Evolutionary conservation across 1,139 yeast genomes (phyloP).

Genomic region (Yamadazyma oceani): DNA sequence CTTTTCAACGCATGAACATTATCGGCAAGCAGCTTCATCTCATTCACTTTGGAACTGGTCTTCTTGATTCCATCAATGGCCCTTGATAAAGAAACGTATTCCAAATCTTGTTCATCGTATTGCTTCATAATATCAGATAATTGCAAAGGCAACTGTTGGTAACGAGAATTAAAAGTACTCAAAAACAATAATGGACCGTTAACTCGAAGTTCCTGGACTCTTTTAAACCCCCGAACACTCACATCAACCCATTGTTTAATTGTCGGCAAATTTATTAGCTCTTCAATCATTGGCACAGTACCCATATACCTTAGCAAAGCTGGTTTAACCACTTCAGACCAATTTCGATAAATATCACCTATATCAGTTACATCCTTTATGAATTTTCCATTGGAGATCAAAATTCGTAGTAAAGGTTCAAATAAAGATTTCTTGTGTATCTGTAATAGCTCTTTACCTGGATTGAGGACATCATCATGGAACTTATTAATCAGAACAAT

Average conservation of each 20-base stretch:
- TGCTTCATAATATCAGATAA: slow-evolving; percentile 58
- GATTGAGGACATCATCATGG: slow-evolving; percentile 57
- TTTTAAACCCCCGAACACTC: slow-evolving; percentile 37
- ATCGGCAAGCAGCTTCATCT: slow-evolving; percentile 55
- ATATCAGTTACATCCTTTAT: slow-evolving; percentile 52
- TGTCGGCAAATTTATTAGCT: slow-evolving; percentile 38
- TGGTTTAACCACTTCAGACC: slow-evolving; percentile 57
- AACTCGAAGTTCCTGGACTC: slow-evolving; percentile 47
- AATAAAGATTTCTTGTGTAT: slow-evolving; percentile 58
- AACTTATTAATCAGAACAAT: slow-evolving; percentile 45
- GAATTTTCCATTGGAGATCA: slow-evolving; percentile 61
- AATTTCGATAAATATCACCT: slow-evolving; percentile 61
- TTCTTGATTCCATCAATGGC: slow-evolving; percentile 48
- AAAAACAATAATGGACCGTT: slow-evolving; percentile 63
- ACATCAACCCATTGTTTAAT: slow-evolving; percentile 56
- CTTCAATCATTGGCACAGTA: slow-evolving; percentile 34
- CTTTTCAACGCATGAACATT: slow-evolving; percentile 50
- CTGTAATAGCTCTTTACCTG: slow-evolving; percentile 61
- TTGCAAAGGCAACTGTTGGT: slow-evolving; percentile 70
- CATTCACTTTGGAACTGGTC: slow-evolving; percentile 42
- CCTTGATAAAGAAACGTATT: slow-evolving; percentile 50
- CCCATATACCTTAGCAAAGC: slow-evolving; percentile 63
- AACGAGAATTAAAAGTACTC: slow-evolving; percentile 74
- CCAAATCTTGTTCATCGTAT: slow-evolving; percentile 50
- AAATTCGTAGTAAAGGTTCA: slow-evolving; percentile 47